Percentiles rank a stretch among this genome's conserved stretches.
These are phyloP conservation scores for Plasmodium sp. DNA, from an alignment of 169 alveolate species.

Conservation along the genomic window DNA sequence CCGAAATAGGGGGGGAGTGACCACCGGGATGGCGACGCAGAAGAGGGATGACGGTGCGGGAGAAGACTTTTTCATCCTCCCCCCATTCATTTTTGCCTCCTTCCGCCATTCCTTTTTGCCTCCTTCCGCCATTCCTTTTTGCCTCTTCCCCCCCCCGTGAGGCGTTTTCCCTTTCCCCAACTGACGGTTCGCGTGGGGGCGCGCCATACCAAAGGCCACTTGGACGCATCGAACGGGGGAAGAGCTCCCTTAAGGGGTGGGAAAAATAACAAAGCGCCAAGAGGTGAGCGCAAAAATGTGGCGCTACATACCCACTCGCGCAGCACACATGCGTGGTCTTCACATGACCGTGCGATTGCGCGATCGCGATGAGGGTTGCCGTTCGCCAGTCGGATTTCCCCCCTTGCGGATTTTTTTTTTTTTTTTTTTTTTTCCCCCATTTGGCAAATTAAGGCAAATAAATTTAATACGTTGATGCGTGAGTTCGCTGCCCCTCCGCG, in stretches of 20 bases:
- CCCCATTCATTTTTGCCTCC: background rate
- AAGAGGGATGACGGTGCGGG: background rate
- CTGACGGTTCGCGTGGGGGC: background rate
- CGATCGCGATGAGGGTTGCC: background rate
- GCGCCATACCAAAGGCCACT: background rate
- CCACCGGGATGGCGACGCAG: background rate
- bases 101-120: background rate
- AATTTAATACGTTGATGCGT: background rate
- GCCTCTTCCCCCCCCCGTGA: background rate
- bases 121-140: background rate
- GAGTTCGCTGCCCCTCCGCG: background rate
- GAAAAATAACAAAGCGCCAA: background rate
- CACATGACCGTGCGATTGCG: background rate
- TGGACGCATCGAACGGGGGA: background rate
- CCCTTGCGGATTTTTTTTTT: background rate
- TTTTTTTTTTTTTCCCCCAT: background rate
- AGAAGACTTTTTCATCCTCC: background rate
- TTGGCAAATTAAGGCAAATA: background rate
- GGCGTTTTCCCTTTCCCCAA: background rate
- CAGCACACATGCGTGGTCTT: background rate
- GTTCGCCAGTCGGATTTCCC: background rate
- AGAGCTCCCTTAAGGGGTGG: background rate
- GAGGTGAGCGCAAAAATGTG: background rate
- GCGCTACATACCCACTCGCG: background rate
- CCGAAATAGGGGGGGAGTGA: background rate